Percentiles rank a stretch among this genome's conserved stretches.
Conservation (phyloP, 345 rosid species). For the Gynandropsis gynandra region DNA sequence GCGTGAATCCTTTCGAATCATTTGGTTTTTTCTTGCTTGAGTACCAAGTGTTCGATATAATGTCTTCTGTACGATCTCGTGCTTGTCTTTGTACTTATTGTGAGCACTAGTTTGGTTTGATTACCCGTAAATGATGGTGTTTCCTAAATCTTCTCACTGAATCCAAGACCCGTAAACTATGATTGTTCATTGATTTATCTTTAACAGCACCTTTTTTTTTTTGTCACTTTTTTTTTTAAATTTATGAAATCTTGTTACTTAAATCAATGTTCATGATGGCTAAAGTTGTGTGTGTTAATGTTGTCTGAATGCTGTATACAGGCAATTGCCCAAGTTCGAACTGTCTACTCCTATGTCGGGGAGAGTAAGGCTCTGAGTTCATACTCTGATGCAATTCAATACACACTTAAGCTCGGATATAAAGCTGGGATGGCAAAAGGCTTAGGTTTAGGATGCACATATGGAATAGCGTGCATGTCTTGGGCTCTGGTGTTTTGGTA, state of each 20-base stretch:
- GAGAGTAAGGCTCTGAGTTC: slow-evolving; percentile 72
- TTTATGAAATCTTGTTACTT: neutral
- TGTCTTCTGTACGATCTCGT: slow-evolving; percentile 20
- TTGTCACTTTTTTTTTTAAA: too few species aligned
- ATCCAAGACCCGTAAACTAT: slow-evolving; percentile 17
- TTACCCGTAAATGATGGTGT: slow-evolving; percentile 22
- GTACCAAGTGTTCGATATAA: slow-evolving; percentile 23
- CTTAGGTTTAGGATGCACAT: slow-evolving; percentile 78
- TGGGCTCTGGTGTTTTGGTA: slow-evolving; percentile 95
- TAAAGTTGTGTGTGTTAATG: neutral
- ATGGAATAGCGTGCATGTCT: slow-evolving; percentile 80
- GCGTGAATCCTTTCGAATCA: neutral
- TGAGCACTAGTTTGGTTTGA: neutral
- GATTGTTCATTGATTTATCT: neutral
- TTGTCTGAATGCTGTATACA: slow-evolving; percentile 9
- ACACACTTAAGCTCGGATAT: slow-evolving; percentile 74
- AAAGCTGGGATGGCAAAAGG: slow-evolving; percentile 93
- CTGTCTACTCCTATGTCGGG: slow-evolving; percentile 71
- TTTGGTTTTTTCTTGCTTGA: neutral
- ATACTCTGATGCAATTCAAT: slow-evolving; percentile 72
- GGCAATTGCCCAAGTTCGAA: slow-evolving; percentile 79
- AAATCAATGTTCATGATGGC: slow-evolving; percentile 7
- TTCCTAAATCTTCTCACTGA: slow-evolving; percentile 10
- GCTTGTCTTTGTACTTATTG: slow-evolving; percentile 28
- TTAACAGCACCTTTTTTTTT: slow-evolving; percentile 7